Evolutionary conservation across 2,329 filamentous ascomycete species (phyloP), one percentile per base, ranked within the genome.

Genomic region (Penicillium paneum): DNA sequence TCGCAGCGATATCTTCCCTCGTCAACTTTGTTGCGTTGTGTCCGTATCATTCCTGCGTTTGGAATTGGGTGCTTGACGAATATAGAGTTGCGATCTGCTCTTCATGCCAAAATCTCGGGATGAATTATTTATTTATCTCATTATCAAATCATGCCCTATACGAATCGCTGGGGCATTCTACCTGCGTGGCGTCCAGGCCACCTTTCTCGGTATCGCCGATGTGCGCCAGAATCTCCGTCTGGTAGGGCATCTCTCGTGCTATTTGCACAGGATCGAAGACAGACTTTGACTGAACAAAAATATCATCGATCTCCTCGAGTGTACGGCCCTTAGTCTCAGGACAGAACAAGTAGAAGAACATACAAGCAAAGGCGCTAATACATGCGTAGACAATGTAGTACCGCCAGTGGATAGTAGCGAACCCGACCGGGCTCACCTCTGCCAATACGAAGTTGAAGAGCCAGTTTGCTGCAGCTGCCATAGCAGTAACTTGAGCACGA

Each of bases 1-100:
- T 82, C 96, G 8, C 76, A 82, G 57, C 79, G 81, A 60, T 89
- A 93, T 69, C 92, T 89, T 73, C 79, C 24, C 78, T 87, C 64
- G 88, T 87, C 73, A 80, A 67, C 84, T 10, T 70, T 82, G 29
- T 89, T 91, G 10, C 78, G 91, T 54, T 87, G 96, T 71, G 86
- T 88, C 59, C 80, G 91, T 57, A 94, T 96, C 64, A 80, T 95
- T 11, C 91, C 91, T 26, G 91, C 91, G 0, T 96, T 93, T 78
- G 91, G 91, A 1, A 80, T 95, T 12, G 91, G 91, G 0, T 90
- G 90, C 1, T 87, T 94, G 7, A 87, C 94, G 11, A 96, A 96
- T 71, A 79, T 79, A 32, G 68, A 67, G 35, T 45, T 67, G 40
- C 56, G 64, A 24, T 53, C 50, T n/a, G 39, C 57, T 39, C 64